Percentiles rank a stretch among this genome's conserved stretches.
These are phyloP conservation scores for Epichloe coenophiala DNA, from an alignment of 2,329 filamentous ascomycete genomes.

Conservation along the genomic window DNA sequence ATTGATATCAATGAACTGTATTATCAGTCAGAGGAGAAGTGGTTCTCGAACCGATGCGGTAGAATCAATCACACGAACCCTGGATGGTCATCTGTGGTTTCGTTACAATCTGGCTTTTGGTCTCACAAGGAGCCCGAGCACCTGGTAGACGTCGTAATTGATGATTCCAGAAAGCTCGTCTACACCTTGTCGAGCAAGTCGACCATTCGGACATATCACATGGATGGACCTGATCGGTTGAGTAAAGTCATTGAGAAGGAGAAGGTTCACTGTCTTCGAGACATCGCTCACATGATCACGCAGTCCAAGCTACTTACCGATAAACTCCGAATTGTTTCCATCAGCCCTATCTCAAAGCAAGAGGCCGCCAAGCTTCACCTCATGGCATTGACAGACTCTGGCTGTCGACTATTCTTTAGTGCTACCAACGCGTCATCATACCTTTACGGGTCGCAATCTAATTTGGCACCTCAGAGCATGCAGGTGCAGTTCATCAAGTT, in stretches of 20 bases:
- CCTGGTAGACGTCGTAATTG: slow-evolving; percentile 68
- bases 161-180: slow-evolving; percentile 75
- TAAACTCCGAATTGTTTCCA: slow-evolving; percentile 62
- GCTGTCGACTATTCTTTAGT: slow-evolving; percentile 84
- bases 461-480: slow-evolving; percentile 75
- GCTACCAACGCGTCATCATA: slow-evolving; percentile 67
- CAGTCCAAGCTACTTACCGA: slow-evolving; percentile 57
- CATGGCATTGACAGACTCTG: slow-evolving; percentile 80
- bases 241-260: slow-evolving; percentile 53
- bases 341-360: slow-evolving; percentile 67
- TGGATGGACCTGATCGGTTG: slow-evolving; percentile 52
- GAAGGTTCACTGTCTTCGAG: slow-evolving; percentile 45
- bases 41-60: slow-evolving; percentile 80
- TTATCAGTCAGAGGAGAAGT: slow-evolving; percentile 94
- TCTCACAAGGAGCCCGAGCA: slow-evolving; percentile 42
- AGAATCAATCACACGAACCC: slow-evolving; percentile 80
- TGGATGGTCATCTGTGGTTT: slow-evolving; percentile 53
- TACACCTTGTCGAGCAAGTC: slow-evolving; percentile 84
- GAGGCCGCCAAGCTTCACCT: slow-evolving; percentile 78
- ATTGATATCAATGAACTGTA: slow-evolving; percentile 88
- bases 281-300: slow-evolving; percentile 78
- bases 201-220: slow-evolving; percentile 82
- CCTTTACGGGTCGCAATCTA: slow-evolving; percentile 45
- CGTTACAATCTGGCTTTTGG: slow-evolving; percentile 36
- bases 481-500: slow-evolving; percentile 93